These are phyloP conservation scores for Colletotrichum sp. DNA, from an alignment of 2,329 filamentous ascomycete species.

Conservation along the genomic window DNA sequence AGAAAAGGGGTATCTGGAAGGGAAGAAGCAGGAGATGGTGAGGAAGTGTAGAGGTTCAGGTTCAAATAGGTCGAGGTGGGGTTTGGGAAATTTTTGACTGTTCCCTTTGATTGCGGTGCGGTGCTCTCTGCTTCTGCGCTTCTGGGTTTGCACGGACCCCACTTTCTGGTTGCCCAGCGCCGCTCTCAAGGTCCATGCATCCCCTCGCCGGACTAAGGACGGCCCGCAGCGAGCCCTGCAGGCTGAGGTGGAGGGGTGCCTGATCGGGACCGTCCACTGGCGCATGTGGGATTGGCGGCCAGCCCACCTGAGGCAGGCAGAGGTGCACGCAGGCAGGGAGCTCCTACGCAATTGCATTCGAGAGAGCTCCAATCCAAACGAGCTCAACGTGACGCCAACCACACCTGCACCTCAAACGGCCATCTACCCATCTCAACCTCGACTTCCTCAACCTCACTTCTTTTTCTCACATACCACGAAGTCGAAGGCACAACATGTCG, in stretches of 20 bases:
- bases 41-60: constrained; percentile 21
- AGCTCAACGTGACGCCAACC: constrained; percentile 15
- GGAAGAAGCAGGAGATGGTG: constrained; percentile 29
- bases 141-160: constrained; percentile 18
- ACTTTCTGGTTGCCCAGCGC: constrained; percentile 12
- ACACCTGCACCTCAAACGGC: neutral
- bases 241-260: neutral
- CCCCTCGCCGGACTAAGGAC: constrained; percentile 24
- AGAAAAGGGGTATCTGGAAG: constrained; percentile 30
- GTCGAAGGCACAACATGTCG: constrained; percentile 65
- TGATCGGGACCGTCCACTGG: neutral
- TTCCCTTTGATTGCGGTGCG: constrained; percentile 22
- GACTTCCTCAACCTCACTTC: neutral
- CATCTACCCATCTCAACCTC: neutral
- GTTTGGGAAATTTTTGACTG: constrained; percentile 45
- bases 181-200: neutral
- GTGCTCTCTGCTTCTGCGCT: constrained; percentile 12
- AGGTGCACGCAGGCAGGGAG: constrained; percentile 15
- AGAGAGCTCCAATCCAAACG: constrained; percentile 11
- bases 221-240: constrained; percentile 14
- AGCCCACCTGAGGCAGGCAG: constrained; percentile 1
- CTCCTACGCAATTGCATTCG: constrained; percentile 19
- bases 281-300: neutral
- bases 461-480: neutral
- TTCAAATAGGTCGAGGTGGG: constrained; percentile 37